Conservation (phyloP, 1,139 yeast genomes). For the Geotrichum restrictum region DNA sequence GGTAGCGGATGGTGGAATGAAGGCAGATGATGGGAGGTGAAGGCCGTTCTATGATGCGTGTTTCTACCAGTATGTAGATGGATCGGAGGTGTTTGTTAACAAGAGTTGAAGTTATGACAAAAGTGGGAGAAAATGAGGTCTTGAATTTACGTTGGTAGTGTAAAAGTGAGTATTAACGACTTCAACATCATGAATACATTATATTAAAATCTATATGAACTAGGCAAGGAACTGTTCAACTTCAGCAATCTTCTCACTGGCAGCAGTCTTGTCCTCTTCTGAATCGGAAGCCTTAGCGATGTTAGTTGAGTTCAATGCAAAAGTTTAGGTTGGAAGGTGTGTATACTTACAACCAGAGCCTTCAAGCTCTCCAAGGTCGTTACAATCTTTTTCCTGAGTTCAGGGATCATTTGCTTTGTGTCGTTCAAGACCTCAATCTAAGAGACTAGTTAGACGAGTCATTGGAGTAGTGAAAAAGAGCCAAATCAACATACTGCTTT, state of each 20-base stretch:
- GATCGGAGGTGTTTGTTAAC: neutral
- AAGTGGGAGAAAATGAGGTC: neutral
- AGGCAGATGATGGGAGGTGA: too few relatives aligned
- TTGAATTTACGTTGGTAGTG: conserved; percentile 1
- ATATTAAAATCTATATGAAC: neutral
- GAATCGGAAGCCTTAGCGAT: conserved; percentile 39
- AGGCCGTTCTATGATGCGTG: too few relatives aligned
- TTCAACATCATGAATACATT: neutral
- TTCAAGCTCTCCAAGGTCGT: conserved; percentile 50
- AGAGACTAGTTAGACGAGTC: neutral
- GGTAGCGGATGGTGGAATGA: too few relatives aligned
- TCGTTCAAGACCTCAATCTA: conserved; percentile 61
- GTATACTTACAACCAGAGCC: conserved; percentile 36
- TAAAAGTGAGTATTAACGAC: conserved; percentile 1
- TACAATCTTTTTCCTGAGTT: conserved; percentile 51
- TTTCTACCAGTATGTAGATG: neutral
- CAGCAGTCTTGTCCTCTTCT: conserved; percentile 48
- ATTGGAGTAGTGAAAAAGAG: conserved; percentile 15
- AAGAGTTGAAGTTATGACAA: conserved; percentile 4
- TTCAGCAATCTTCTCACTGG: conserved; percentile 38
- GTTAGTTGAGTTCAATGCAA: neutral
- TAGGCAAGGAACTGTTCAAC: conserved; percentile 32
- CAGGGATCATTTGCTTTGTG: conserved; percentile 65
- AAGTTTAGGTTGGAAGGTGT: neutral
- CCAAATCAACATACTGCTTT: conserved; percentile 45